A percentile compares a stretch with the other conserved stretches of the same genome.
Conservation (phyloP, 2,329 filamentous ascomycete genomes). For the Nannizzia gypsea region DNA sequence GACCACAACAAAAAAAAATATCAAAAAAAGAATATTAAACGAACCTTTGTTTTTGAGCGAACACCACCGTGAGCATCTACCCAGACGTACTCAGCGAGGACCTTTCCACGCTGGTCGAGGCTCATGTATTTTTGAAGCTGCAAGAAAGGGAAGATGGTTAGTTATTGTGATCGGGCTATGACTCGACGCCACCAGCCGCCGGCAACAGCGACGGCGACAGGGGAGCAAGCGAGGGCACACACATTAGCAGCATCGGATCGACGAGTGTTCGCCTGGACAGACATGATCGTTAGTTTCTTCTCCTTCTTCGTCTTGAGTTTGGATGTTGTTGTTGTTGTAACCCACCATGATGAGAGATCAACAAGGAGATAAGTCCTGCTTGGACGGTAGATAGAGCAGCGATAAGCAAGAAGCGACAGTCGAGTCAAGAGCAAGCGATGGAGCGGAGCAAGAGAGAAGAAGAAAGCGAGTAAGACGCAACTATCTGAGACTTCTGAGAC, state of each 20-base stretch:
- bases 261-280: constrained; percentile 20
- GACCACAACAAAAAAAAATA: neutral
- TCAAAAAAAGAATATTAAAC: constrained; percentile 7
- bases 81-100: constrained; percentile 97
- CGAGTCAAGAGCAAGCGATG: neutral
- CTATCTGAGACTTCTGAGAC: no score
- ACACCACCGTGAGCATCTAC: constrained; percentile 71
- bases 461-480: no score
- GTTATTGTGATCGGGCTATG: constrained; percentile 7
- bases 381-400: neutral
- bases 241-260: constrained; percentile 32
- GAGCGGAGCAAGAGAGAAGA: neutral
- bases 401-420: neutral
- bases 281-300: neutral
- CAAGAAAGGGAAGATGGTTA: constrained; percentile 13
- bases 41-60: constrained; percentile 90
- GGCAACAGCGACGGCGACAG: no score
- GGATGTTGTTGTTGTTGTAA: no score
- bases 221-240: constrained; percentile 16
- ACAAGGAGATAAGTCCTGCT: neutral
- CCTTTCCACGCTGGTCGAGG: constrained; percentile 75
- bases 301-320: neutral
- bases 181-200: constrained; percentile 9
- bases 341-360: constrained; percentile 3
- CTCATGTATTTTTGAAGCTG: constrained; percentile 86